These are phyloP conservation scores for Herpetospermum pedunculosum DNA, from an alignment of 306 rosid species.

Conservation along the genomic window DNA sequence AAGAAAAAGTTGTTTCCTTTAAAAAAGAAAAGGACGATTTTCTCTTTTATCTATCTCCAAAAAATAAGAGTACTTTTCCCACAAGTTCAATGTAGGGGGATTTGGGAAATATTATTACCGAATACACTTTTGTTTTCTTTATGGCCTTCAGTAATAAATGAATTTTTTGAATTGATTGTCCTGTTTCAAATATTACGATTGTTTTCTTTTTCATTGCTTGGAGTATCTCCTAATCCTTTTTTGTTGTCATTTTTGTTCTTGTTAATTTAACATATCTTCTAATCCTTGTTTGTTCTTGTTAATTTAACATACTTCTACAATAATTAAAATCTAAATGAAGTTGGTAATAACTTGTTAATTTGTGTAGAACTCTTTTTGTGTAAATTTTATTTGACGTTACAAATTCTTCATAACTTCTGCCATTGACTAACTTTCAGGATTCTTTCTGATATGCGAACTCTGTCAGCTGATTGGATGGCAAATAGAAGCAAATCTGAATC, in stretches of 20 bases:
- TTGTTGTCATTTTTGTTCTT: not conserved
- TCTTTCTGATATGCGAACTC: constrained; percentile 97
- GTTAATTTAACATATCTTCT: not conserved
- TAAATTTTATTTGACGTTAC: not conserved
- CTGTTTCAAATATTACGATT: not conserved
- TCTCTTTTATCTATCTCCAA: not conserved
- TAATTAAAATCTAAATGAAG: not conserved
- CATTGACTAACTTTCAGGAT: constrained; percentile 54
- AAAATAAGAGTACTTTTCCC: not conserved
- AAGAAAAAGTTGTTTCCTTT: not conserved
- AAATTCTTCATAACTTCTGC: constrained; percentile 16
- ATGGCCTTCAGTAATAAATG: not conserved
- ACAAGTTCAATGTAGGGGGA: not conserved
- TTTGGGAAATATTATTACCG: not conserved
- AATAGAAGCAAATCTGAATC: constrained; percentile 77
- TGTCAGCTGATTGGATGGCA: constrained; percentile 99
- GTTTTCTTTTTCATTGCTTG: not conserved
- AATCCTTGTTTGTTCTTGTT: not conserved
- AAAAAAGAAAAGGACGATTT: not conserved
- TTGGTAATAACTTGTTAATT: not conserved
- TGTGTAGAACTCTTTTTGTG: not conserved
- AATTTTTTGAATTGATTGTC: not conserved
- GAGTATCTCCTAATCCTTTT: not conserved
- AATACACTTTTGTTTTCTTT: not conserved
- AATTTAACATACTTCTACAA: not conserved